Evolutionary conservation across 352 stramenopile species (phyloP).

Genomic region (Blastocystis sp.): DNA sequence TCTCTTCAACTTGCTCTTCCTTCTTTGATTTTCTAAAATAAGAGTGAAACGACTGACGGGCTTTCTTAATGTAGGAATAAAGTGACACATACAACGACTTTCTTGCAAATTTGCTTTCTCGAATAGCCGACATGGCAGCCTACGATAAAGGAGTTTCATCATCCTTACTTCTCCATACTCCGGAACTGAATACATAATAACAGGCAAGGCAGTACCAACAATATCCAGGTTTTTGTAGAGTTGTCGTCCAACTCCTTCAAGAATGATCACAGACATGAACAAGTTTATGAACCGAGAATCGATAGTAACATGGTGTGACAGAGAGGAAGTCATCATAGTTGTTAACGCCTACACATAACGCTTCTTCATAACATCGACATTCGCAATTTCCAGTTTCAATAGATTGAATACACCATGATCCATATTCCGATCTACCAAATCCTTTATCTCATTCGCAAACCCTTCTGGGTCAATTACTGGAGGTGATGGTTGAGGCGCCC

Average conservation of each 20-base stretch:
- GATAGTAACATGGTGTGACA: conserved; percentile 36
- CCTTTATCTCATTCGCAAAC: conserved; percentile 42
- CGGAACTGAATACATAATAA: conserved; percentile 36
- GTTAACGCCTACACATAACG: conserved; percentile 40
- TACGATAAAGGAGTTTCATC: neutral
- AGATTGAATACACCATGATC: conserved; percentile 59
- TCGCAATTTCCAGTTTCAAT: conserved; percentile 37
- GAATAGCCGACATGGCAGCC: conserved; percentile 27
- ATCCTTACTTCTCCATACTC: conserved; percentile 41
- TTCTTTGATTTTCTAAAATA: neutral
- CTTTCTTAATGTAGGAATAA: neutral
- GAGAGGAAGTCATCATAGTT: conserved; percentile 42
- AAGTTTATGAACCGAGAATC: conserved; percentile 50
- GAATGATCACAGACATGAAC: conserved; percentile 60
- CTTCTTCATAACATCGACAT: neutral
- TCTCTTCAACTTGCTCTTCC: no score
- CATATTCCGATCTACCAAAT: conserved; percentile 60
- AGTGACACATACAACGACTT: conserved; percentile 7
- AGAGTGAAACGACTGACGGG: neutral
- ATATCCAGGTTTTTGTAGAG: conserved; percentile 55
- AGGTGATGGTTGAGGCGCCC: conserved; percentile 55
- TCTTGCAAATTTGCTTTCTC: conserved; percentile 7
- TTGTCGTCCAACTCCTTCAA: conserved; percentile 58
- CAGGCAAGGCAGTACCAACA: conserved; percentile 4
- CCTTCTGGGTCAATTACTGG: conserved; percentile 55